A percentile compares a stretch with the other conserved stretches of the same genome.
Conservation (phyloP, 139 green algal species). For the Chlamydomonas incerta region DNA sequence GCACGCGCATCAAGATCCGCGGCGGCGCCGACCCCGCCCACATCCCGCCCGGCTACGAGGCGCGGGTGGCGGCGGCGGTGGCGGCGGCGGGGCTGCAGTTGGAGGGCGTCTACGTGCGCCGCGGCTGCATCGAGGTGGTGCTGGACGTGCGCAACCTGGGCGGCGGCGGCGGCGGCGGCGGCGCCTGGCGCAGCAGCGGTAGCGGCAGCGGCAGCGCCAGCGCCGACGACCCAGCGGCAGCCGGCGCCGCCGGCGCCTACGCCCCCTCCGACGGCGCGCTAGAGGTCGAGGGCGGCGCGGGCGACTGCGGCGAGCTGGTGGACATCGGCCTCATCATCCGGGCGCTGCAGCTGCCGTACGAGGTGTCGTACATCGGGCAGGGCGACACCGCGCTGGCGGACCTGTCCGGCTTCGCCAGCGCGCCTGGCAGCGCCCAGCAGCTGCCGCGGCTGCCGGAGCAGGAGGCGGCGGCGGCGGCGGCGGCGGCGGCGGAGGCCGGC, state of each 20-base stretch:
- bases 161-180: too few relatives aligned
- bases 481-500: too few relatives aligned
- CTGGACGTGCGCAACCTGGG: too few relatives aligned
- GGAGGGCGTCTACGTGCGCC: constrained; percentile 3
- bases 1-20: neutral
- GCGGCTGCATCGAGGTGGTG: neutral
- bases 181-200: too few relatives aligned
- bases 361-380: neutral
- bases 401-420: neutral
- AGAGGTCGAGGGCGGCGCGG: too few relatives aligned
- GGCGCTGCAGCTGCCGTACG: neutral
- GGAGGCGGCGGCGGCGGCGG: too few relatives aligned
- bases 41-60: neutral
- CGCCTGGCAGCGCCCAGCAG: neutral
- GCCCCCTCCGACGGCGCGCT: too few relatives aligned
- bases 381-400: neutral
- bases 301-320: neutral
- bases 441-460: too few relatives aligned
- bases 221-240: too few relatives aligned
- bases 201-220: too few relatives aligned
- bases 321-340: constrained; percentile 1
- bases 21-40: neutral
- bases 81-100: neutral
- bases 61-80: neutral
- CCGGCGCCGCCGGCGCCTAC: too few relatives aligned